Evolutionary conservation across 139 green algal genomes (phyloP).

Genomic region (Limnomonas spitsbergensis): DNA sequence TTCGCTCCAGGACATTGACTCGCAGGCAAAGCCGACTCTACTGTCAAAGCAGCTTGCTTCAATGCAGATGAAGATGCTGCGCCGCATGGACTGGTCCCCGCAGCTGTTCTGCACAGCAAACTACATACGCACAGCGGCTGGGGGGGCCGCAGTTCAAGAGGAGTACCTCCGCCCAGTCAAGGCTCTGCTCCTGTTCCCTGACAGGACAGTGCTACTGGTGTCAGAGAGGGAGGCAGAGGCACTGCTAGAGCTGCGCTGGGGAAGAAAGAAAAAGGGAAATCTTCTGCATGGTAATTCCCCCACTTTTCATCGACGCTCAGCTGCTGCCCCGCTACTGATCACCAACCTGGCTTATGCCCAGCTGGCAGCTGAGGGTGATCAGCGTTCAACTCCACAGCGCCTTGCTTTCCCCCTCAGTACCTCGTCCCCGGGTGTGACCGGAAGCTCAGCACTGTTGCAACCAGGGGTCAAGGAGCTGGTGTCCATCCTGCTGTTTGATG

Average conservation of each 20-base stretch:
- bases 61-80: no score
- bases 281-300: no score
- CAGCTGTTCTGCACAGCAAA: slow-evolving; percentile 38
- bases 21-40: slow-evolving; percentile 8
- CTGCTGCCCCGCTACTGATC: not conserved
- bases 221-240: slow-evolving; percentile 54
- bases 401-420: no score
- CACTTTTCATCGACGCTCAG: no score
- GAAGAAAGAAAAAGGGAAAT: no score
- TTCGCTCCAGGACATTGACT: not conserved
- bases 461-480: no score
- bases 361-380: not conserved
- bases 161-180: slow-evolving; percentile 43
- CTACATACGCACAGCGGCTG: slow-evolving; percentile 24
- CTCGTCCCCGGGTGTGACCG: no score
- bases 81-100: no score
- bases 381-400: not conserved
- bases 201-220: slow-evolving; percentile 38
- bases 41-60: no score
- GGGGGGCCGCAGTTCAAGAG: not conserved
- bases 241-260: no score
- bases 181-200: slow-evolving; percentile 35
- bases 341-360: not conserved
- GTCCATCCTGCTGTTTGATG: no score
- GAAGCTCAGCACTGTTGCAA: no score